Evolutionary conservation across 257 asterid genomes (phyloP).

Genomic region (Asclepias syriaca): DNA sequence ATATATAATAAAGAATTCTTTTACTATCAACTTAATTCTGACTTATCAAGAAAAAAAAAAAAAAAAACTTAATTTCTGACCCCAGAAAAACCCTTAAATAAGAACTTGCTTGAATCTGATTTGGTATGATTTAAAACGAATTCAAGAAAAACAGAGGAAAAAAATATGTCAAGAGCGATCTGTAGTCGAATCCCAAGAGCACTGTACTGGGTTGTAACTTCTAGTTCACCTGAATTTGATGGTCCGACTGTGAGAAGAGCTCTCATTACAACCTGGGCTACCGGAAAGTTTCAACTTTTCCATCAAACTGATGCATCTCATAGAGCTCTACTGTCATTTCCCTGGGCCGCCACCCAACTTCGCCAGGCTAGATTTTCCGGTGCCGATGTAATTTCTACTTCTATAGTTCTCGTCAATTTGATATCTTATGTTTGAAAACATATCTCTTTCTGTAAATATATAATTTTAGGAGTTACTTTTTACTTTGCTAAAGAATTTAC

Average conservation of each 20-base stretch:
- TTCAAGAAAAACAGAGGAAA: neutral
- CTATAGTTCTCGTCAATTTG: neutral
- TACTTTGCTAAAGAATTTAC: neutral
- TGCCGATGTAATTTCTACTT: constrained; percentile 50
- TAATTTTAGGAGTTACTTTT: neutral
- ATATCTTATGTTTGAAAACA: neutral
- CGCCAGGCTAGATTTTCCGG: constrained; percentile 83
- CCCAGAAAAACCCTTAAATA: neutral
- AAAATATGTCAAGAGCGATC: neutral
- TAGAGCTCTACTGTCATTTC: constrained; percentile 31
- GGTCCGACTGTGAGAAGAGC: constrained; percentile 8
- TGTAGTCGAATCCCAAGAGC: neutral
- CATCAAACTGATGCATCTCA: neutral
- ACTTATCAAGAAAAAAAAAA: too few species aligned
- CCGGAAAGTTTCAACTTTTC: neutral
- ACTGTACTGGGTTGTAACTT: neutral
- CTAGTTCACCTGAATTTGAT: neutral
- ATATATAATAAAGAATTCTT: too few species aligned
- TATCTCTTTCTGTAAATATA: neutral
- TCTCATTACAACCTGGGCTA: neutral
- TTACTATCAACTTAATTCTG: too few species aligned
- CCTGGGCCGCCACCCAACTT: constrained; percentile 75
- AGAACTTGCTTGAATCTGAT: neutral
- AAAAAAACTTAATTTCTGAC: too few species aligned
- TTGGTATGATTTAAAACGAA: neutral